Base-by-base conservation (phyloP, 768 basidiomycete species). In the Kwoniella heveanensis region DNA sequence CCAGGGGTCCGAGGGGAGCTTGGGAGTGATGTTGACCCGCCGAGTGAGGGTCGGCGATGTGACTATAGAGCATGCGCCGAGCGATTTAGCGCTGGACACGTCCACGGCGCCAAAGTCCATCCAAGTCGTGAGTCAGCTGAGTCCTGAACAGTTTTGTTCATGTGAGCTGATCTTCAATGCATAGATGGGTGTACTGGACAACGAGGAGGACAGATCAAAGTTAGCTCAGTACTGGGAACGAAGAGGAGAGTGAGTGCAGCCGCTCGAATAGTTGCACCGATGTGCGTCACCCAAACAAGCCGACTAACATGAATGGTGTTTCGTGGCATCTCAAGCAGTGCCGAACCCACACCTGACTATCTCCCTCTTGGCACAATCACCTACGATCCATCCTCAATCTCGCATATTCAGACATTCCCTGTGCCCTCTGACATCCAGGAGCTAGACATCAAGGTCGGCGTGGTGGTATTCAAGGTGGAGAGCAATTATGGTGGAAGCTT, bases 401-500 rank as follows among this genome's bases (percentile, higher is more conserved):
- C 83, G 50, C 85, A 88, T 62, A 83, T 91, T 25, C 91, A 94
- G 82, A 90, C 88, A 1, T 92, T 92, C 83, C 83, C 87, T n/a
- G 86, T 90, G 21, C 83, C 84, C 1, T 81, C 83, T 59, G 88
- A 88, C 57, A 83, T 94, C 36, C 83, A 81, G 61, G 85, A 85
- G 7, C 83, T 93, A 8, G 88, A 84, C 8, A 81, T 96, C 46
- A 91, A 93, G 77, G 89, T 95, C 71, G 90, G 90, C 1, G 82
- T 95, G 56, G 90, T 97, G 26, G 86, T 88, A 64, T 83, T 96
- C 74, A 82, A 86, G 66, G 83, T 98, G 70, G 84, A 86, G 80
- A 89, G 83, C 75, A 98, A 97, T 76, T 97, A 92, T 88, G 95
- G 94, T 46, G 83, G 84, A 6, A 87, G 88, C 61, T 91, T 85